These are phyloP conservation scores for Aspergillus novoparasiticus DNA, from an alignment of 2,329 filamentous ascomycete species.

Conservation along the genomic window DNA sequence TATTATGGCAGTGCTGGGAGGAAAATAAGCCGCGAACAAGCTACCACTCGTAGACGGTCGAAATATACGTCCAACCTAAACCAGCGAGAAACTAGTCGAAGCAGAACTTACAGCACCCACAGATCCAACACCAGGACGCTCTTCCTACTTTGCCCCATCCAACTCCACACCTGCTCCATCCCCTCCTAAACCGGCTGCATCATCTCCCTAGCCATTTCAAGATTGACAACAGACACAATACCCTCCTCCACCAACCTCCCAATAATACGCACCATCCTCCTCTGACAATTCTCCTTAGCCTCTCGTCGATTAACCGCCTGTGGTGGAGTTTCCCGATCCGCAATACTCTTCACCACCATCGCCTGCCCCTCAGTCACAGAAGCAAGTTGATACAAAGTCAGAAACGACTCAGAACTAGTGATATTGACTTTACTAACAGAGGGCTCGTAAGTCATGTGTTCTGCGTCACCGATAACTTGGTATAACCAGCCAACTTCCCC, in stretches of 20 bases:
- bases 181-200: slow-evolving; percentile 17
- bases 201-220: slow-evolving; percentile 24
- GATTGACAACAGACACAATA: slow-evolving; percentile 23
- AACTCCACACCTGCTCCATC: not conserved
- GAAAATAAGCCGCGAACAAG: too few relatives aligned
- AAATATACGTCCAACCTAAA: too few relatives aligned
- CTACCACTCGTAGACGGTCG: too few relatives aligned
- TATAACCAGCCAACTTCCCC: slow-evolving; percentile 12
- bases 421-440: slow-evolving; percentile 16
- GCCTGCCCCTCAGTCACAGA: slow-evolving; percentile 18
- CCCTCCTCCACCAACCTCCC: slow-evolving; percentile 21
- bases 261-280: slow-evolving; percentile 28
- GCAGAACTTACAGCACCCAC: too few relatives aligned
- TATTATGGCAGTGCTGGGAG: too few relatives aligned
- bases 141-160: too few relatives aligned
- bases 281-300: slow-evolving; percentile 29
- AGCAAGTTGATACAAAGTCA: slow-evolving; percentile 23
- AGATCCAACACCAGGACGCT: not conserved
- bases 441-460: slow-evolving; percentile 27
- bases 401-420: slow-evolving; percentile 9
- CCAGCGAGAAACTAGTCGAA: too few relatives aligned
- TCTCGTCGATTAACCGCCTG: slow-evolving; percentile 18
- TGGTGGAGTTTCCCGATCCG: slow-evolving; percentile 24
- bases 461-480: slow-evolving; percentile 30
- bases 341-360: slow-evolving; percentile 17